phyloP scores from a whole-genome alignment of 805 yeast genomes.

The Zygotorulaspora danielsina region DNA sequence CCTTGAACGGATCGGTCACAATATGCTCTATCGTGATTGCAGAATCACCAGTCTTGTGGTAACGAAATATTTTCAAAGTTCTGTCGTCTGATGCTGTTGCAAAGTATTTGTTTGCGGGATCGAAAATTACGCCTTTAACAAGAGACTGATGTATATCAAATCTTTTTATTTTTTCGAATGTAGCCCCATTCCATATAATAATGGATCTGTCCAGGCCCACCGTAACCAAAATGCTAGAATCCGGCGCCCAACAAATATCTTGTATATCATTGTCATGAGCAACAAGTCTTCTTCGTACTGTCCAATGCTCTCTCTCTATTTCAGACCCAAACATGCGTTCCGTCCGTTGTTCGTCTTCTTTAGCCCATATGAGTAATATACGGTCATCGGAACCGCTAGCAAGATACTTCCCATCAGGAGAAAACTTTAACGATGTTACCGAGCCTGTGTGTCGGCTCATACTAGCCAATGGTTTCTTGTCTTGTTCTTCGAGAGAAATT shows the following conservation, averaged over 20 bases:
- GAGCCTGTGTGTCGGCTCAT: slow-evolving; percentile 97
- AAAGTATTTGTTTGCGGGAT: slow-evolving; percentile 96
- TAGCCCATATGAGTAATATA: slow-evolving; percentile 87
- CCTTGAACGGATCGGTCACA: slow-evolving; percentile 77
- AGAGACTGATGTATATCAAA: slow-evolving; percentile 92
- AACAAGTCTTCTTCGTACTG: slow-evolving; percentile 82
- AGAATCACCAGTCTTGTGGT: slow-evolving; percentile 67
- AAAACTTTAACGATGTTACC: slow-evolving; percentile 87
- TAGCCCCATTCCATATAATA: slow-evolving; percentile 88
- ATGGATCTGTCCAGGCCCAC: slow-evolving; percentile 93
- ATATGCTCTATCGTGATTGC: slow-evolving; percentile 84
- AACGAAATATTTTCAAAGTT: slow-evolving; percentile 80
- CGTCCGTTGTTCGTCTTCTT: slow-evolving; percentile 55
- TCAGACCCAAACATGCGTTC: slow-evolving; percentile 62
- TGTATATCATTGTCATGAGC: slow-evolving; percentile 98
- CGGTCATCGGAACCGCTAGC: slow-evolving; percentile 97
- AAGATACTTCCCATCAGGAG: slow-evolving; percentile 84
- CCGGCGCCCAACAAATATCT: slow-evolving; percentile 98
- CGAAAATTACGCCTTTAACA: slow-evolving; percentile 95
- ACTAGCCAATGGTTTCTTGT: slow-evolving; percentile 63
- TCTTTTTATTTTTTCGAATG: slow-evolving; percentile 79
- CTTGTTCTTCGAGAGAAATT: slow-evolving; percentile 17
- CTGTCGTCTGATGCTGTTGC: slow-evolving; percentile 97
- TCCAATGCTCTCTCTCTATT: slow-evolving; percentile 88
- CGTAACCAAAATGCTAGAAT: slow-evolving; percentile 80